Evolutionary conservation across 306 rosid species (phyloP).

Genomic region (Rosa persica): DNA sequence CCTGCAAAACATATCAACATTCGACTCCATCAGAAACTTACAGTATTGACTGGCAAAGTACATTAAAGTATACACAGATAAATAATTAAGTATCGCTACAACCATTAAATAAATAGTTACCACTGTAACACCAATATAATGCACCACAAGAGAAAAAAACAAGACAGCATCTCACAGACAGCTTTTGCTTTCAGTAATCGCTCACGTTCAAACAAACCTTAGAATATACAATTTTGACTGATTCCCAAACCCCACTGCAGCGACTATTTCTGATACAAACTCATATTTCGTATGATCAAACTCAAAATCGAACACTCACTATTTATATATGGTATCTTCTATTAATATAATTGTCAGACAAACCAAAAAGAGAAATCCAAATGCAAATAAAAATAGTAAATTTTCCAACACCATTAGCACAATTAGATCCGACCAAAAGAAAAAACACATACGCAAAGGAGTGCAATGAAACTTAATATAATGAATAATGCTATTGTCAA

Average conservation of each 20-base stretch:
- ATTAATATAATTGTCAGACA: background rate
- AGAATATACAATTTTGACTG: background rate
- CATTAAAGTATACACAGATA: background rate
- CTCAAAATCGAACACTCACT: background rate
- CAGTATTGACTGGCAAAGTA: background rate
- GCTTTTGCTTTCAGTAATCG: background rate
- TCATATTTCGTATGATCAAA: background rate
- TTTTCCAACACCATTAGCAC: background rate
- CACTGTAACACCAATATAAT: background rate
- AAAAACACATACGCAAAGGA: background rate
- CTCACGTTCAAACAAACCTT: background rate
- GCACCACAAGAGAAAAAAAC: background rate
- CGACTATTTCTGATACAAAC: background rate
- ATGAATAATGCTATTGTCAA: slow-evolving; percentile 19
- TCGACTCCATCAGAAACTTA: background rate
- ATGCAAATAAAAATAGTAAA: background rate
- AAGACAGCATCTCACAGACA: background rate
- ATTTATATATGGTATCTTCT: background rate
- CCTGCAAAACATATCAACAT: slow-evolving; percentile 21
- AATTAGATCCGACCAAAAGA: background rate
- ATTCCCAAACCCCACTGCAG: background rate
- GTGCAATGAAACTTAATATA: background rate
- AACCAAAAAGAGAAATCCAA: background rate
- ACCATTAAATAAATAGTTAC: background rate
- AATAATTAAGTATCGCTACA: background rate